Evolutionary conservation across 176 grass and related monocot genomes (phyloP).

Genomic region (Aegilops speltoides): DNA sequence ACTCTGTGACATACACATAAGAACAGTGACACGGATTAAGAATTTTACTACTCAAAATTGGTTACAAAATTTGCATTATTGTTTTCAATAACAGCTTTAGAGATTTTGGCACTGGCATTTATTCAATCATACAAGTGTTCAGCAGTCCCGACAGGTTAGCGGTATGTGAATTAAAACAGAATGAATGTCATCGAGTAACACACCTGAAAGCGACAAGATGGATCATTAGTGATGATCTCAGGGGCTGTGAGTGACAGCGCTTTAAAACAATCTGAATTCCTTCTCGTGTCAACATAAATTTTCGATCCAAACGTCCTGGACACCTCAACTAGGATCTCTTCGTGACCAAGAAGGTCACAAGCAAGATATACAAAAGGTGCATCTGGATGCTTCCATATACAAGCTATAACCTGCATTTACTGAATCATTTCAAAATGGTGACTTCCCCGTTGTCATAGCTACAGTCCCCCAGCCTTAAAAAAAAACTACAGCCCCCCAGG

Average conservation of each 20-base stretch:
- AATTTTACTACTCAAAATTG: neutral
- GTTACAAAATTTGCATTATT: neutral
- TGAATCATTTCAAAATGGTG: slow-evolving; percentile 35
- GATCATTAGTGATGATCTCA: slow-evolving; percentile 67
- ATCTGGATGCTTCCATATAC: slow-evolving; percentile 93
- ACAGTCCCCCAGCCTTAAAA: neutral
- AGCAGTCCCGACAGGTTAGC: neutral
- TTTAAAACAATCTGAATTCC: slow-evolving; percentile 53
- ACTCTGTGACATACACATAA: neutral
- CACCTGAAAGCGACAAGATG: slow-evolving; percentile 83
- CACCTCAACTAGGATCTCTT: slow-evolving; percentile 73
- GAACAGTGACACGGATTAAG: neutral
- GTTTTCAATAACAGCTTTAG: neutral
- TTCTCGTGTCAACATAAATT: slow-evolving; percentile 63
- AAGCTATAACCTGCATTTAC: slow-evolving; percentile 74
- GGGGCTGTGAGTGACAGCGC: slow-evolving; percentile 50
- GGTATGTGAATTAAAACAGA: neutral
- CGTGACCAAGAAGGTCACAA: slow-evolving; percentile 50
- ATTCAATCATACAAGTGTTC: neutral
- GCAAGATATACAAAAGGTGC: slow-evolving; percentile 53
- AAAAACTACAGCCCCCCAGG: neutral
- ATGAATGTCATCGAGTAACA: neutral
- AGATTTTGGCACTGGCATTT: neutral
- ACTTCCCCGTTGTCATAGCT: neutral
- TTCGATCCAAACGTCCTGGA: slow-evolving; percentile 69